Conservation (phyloP, 2,329 filamentous ascomycete species). For the Curvularia spicifera region DNA sequence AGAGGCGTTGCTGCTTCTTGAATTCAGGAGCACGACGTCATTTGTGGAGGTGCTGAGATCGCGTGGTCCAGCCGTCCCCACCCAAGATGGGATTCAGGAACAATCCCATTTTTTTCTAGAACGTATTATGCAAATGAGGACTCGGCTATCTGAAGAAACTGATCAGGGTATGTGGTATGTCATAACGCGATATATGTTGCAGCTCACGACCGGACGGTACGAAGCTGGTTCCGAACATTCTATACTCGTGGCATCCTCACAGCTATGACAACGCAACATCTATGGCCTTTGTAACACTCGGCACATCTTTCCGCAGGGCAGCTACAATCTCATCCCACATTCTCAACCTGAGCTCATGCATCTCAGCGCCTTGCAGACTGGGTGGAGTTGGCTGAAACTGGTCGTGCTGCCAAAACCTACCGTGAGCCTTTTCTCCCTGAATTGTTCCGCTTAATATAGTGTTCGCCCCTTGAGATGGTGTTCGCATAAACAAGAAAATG, state of each 20-base stretch:
- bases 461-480: constrained; percentile 40
- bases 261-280: constrained; percentile 12
- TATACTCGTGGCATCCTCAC: background rate
- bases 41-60: constrained; percentile 16
- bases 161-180: background rate
- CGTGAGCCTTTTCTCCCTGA: constrained; percentile 44
- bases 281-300: constrained; percentile 20
- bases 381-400: constrained; percentile 38
- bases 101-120: background rate
- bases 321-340: constrained; percentile 47
- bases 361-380: constrained; percentile 40
- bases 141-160: background rate
- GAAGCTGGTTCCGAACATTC: background rate
- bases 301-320: constrained; percentile 41
- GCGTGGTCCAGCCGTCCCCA: constrained; percentile 6
- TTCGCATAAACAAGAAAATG: constrained; percentile 33
- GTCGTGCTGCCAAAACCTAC: constrained; percentile 48
- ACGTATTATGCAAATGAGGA: background rate
- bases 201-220: too few species aligned
- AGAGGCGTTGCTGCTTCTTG: constrained; percentile 17
- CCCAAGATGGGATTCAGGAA: background rate
- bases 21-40: constrained; percentile 24
- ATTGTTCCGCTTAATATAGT: constrained; percentile 43
- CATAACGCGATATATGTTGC: background rate
- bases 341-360: constrained; percentile 36